These are phyloP conservation scores for Bidens hawaiensis DNA, from an alignment of 140 eudicot genomes.

Conservation along the genomic window DNA sequence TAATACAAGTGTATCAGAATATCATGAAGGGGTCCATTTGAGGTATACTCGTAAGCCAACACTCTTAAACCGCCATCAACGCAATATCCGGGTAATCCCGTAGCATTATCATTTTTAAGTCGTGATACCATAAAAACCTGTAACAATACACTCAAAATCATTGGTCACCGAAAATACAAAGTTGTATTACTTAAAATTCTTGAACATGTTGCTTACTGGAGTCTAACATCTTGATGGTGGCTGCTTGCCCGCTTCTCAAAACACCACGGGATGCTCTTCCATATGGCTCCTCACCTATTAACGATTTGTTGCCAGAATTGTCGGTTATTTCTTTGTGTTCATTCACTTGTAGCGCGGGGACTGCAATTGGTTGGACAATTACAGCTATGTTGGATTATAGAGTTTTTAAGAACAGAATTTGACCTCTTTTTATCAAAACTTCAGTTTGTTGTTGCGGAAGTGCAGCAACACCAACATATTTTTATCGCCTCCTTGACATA, in stretches of 20 bases:
- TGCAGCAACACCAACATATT: no score
- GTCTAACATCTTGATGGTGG: conserved; percentile 78
- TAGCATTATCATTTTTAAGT: conserved; percentile 66
- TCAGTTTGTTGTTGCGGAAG: no score
- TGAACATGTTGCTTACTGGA: conserved; percentile 87
- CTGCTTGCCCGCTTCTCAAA: conserved; percentile 66
- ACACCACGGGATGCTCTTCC: conserved; percentile 86
- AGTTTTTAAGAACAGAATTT: no score
- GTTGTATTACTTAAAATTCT: conserved; percentile 76
- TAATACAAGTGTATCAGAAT: no score
- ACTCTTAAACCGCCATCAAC: conserved; percentile 76
- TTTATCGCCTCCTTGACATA: no score
- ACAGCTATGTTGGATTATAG: no score
- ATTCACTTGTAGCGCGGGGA: conserved; percentile 69
- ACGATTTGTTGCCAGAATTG: conserved; percentile 67
- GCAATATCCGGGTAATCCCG: conserved; percentile 68
- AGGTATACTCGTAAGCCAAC: conserved; percentile 69
- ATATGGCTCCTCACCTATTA: conserved; percentile 87
- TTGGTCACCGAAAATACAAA: no score
- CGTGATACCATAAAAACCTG: conserved; percentile 90
- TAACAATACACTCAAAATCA: neutral
- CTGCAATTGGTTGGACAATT: conserved; percentile 63
- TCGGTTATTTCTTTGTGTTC: conserved; percentile 85
- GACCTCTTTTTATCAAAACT: no score
- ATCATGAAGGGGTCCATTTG: conserved; percentile 83